Percentiles rank a stretch among this genome's conserved stretches.
Evolutionary conservation across 129 eudicot genomes (phyloP).

Genomic region (Pseudognaphalium luteoalbum): DNA sequence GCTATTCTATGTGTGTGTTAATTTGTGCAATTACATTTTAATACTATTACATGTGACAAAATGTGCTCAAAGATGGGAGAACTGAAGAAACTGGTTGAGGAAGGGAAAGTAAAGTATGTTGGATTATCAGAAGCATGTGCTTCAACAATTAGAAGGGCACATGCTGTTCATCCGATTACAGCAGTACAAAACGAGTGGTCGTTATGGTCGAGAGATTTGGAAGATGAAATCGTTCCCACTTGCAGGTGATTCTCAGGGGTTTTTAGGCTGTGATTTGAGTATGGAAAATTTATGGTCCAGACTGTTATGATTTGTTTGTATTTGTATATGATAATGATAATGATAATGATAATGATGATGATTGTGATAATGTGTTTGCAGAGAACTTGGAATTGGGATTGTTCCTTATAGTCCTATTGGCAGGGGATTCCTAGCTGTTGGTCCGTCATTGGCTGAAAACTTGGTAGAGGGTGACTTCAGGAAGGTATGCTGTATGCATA

Average conservation of each 20-base stretch:
- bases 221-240: slow-evolving; percentile 57
- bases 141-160: slow-evolving; percentile 74
- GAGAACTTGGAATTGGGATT: slow-evolving; percentile 70
- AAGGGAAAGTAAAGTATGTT: slow-evolving; percentile 66
- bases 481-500: slow-evolving; percentile 31
- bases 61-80: slow-evolving; percentile 47
- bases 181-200: slow-evolving; percentile 75
- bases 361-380: slow-evolving; percentile 15
- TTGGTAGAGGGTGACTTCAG: slow-evolving; percentile 41
- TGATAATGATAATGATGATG: neutral
- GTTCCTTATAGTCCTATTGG: slow-evolving; percentile 63
- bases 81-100: slow-evolving; percentile 65
- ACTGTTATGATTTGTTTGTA: neutral
- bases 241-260: slow-evolving; percentile 50
- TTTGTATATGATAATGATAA: neutral
- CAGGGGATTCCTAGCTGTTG: slow-evolving; percentile 45
- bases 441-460: slow-evolving; percentile 38
- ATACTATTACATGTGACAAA: neutral
- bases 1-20: neutral
- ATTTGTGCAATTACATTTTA: too few relatives aligned
- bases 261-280: neutral
- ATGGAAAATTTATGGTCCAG: too few relatives aligned
- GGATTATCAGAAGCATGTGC: slow-evolving; percentile 77
- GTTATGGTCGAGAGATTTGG: slow-evolving; percentile 65
- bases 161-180: slow-evolving; percentile 73